Evolutionary conservation across 1,284 basidiomycete species (phyloP), one percentile per base, ranked within the genome.

Genomic region (Microbotryum violaceum): DNA sequence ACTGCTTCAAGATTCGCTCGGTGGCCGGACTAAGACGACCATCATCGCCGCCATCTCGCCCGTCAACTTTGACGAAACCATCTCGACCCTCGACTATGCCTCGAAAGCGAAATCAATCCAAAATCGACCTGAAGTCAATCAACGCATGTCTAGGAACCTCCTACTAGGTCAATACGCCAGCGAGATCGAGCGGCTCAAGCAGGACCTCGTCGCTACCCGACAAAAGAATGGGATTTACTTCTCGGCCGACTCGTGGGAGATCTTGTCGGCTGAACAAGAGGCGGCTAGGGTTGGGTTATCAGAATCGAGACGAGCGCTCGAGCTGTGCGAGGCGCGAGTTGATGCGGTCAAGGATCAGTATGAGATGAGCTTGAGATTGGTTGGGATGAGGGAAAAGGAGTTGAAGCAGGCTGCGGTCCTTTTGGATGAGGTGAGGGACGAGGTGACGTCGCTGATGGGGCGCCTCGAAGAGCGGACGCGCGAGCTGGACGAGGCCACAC

Each of bases 51-150:
- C 94, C 1, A 83, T 96, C 70, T 92, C 89, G 10, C 92, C 93
- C 2, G 89, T 90, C 29, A 97, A 96, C 74, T 83, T 96, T 78
- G 96, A 99, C 76, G 96, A 98, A 77, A 98, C 96, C 0, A 82
- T 97, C 23, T 97, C 93, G 1, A 99, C 96, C 0, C 86, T 99
- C 50, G 93, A 98, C 76, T 99, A 99, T 72, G 96, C 96, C 20
- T 82, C 92, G 48, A 87, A 91, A 47, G 96, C 96, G 42, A 97
- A 96, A 75, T 91, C 89, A 16, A 98, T 99, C 74, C 84, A 86
- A 58, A 98, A 98, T 77, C 87, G 89, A 69, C 96, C 96, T 2
- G 93, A 98, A 76, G 78, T 97, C 56, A 98, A 98, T 75, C 88
- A 91, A 69, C 87, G 91, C 59, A 88, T 97, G 83, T 91, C 90